A percentile compares a stretch with the other conserved stretches of the same genome.
phyloP scores from a whole-genome alignment of 1,139 yeast genomes.

The Saccharomyces hybrid region DNA sequence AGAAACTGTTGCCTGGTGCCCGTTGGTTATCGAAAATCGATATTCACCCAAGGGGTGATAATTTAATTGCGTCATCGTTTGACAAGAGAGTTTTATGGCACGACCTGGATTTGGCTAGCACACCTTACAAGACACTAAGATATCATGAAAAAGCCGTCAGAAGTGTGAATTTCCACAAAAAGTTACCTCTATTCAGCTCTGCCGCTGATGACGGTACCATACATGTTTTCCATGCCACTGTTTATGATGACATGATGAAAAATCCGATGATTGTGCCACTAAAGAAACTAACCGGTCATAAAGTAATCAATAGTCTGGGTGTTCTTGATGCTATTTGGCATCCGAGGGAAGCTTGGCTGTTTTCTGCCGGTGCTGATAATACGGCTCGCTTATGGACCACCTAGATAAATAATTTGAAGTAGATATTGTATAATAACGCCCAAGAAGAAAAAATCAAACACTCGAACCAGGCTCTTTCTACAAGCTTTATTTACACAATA shows the following conservation, averaged over 20 bases:
- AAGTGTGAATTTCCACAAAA: slow-evolving; percentile 77
- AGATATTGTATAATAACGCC: slow-evolving; percentile 7
- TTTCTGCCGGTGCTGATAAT: slow-evolving; percentile 97
- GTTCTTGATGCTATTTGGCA: slow-evolving; percentile 92
- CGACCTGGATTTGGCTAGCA: slow-evolving; percentile 78
- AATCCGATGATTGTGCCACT: slow-evolving; percentile 94
- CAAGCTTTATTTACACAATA: neutral
- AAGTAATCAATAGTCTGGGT: slow-evolving; percentile 70
- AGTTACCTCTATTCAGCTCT: slow-evolving; percentile 84
- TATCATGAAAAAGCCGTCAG: slow-evolving; percentile 95
- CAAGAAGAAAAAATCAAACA: neutral
- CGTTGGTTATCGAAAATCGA: slow-evolving; percentile 89
- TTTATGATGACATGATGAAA: slow-evolving; percentile 91
- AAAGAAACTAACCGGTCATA: slow-evolving; percentile 91
- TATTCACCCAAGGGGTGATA: slow-evolving; percentile 95
- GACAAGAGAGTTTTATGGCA: slow-evolving; percentile 97
- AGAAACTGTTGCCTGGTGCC: slow-evolving; percentile 89
- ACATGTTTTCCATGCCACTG: slow-evolving; percentile 94
- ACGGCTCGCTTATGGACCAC: slow-evolving; percentile 96
- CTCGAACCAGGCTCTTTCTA: neutral
- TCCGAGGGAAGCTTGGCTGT: slow-evolving; percentile 97
- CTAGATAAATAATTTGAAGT: slow-evolving; percentile 23
- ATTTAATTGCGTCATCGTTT: slow-evolving; percentile 82
- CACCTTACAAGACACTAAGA: slow-evolving; percentile 92
- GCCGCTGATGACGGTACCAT: slow-evolving; percentile 94